Conservation (phyloP, 805 yeast species). For the Myxozyma udenii region DNA sequence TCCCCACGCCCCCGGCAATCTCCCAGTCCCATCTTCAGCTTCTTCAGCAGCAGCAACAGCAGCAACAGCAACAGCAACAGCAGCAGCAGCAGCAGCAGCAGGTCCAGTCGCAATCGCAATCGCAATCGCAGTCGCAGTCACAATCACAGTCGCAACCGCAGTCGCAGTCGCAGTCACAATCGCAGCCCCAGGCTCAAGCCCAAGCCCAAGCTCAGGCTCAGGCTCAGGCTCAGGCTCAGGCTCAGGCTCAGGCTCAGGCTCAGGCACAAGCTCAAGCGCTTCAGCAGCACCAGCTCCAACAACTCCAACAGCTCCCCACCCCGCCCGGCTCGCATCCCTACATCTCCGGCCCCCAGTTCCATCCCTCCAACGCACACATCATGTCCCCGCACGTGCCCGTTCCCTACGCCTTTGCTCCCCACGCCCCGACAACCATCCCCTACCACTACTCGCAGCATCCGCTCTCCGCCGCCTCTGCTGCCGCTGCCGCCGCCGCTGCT, state of each 20-base stretch:
- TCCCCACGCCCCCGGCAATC: conserved; percentile 18
- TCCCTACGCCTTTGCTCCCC: not conserved
- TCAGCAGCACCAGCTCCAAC: conserved; percentile 9
- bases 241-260: not conserved
- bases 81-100: conserved; percentile 4
- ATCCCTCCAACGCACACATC: not conserved
- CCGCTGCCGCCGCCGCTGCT: no score
- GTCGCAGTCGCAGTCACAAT: not conserved
- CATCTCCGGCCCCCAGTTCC: conserved; percentile 6
- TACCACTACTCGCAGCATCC: not conserved
- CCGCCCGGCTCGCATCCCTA: conserved; percentile 14
- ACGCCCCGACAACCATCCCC: not conserved
- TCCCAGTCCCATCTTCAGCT: conserved; percentile 10
- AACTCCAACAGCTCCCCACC: conserved; percentile 14
- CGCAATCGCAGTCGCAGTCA: no score
- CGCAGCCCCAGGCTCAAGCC: not conserved
- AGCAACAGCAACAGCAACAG: conserved; percentile 20
- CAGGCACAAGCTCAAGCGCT: not conserved
- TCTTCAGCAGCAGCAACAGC: conserved; percentile 16
- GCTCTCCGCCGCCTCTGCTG: not conserved
- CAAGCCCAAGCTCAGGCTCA: not conserved
- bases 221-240: not conserved
- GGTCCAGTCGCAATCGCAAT: not conserved
- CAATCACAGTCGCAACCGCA: not conserved
- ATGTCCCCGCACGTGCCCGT: not conserved